Percentiles rank a stretch among this genome's conserved stretches.
phyloP scores from a whole-genome alignment of 805 yeast genomes.

The Metschnikowia hibisci region DNA sequence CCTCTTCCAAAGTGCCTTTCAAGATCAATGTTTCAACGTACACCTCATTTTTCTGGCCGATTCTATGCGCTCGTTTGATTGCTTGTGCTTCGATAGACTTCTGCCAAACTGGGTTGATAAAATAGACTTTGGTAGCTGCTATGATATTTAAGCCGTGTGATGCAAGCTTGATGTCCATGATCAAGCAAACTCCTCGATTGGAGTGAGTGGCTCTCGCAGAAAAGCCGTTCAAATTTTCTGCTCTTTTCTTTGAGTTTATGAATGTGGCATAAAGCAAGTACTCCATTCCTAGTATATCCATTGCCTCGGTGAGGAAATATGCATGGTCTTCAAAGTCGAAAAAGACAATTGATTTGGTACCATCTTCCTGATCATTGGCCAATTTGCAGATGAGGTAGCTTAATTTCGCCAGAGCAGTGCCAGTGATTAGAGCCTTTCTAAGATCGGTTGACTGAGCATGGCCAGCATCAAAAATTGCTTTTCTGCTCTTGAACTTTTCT shows the following conservation, averaged over 20 bases:
- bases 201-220: slow-evolving; percentile 31
- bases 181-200: slow-evolving; percentile 48
- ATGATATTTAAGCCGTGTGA: slow-evolving; percentile 68
- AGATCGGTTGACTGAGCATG: neutral
- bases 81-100: slow-evolving; percentile 71
- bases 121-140: slow-evolving; percentile 65
- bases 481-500: neutral
- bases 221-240: slow-evolving; percentile 50
- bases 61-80: slow-evolving; percentile 71
- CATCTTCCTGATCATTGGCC: slow-evolving; percentile 45
- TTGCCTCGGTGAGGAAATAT: slow-evolving; percentile 58
- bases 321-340: slow-evolving; percentile 73
- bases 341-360: slow-evolving; percentile 57
- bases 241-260: slow-evolving; percentile 47
- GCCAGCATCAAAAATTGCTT: too few relatives aligned
- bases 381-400: slow-evolving; percentile 56
- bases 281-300: slow-evolving; percentile 58
- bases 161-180: slow-evolving; percentile 67
- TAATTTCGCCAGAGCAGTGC: slow-evolving; percentile 61
- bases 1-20: slow-evolving; percentile 63
- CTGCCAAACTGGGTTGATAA: slow-evolving; percentile 71
- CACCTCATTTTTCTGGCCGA: slow-evolving; percentile 64
- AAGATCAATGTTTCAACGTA: slow-evolving; percentile 65
- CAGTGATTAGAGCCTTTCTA: slow-evolving; percentile 41
- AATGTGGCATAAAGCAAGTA: slow-evolving; percentile 65